Base-by-base conservation (phyloP, 2,329 filamentous ascomycete genomes). In the Calonectria naviculata region DNA sequence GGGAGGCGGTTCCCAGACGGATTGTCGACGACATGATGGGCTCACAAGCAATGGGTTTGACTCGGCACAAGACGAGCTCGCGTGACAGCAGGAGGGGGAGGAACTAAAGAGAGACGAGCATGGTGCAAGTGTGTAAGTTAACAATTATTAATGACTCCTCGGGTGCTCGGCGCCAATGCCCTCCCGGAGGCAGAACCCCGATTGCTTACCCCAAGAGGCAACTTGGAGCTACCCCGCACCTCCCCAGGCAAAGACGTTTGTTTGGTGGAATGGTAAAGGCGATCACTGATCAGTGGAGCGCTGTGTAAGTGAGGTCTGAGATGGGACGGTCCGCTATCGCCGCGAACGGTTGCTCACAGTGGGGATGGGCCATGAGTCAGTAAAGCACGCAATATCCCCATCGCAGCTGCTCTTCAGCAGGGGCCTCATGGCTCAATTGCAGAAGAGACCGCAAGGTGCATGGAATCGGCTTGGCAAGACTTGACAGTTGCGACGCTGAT, bases 1-100 rank as follows among this genome's bases (percentile, higher is more conserved):
- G 90, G 1, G 90, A 90, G 62, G 88, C 86, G 4, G 89, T 90
- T 19, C 86, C 89, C 7, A 91, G 83, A 60, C 89, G 87, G 76
- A 91, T 87, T 36, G 79, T 79, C 62, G 78, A 73, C 73, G 71
- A 54, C 26, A 31, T 65, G 21, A 24, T 46, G 41, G 21, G 42
- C 5, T 42, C 44, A 54, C 28, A 34, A 64, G 65, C 36, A 31
- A 15, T 31, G 38, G 54, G 36, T n/a, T 28, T 31, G 29, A 64
- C 5, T 46, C 49, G 17, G 29, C 34, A 61, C 42, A 46, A 34
- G 41, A 12, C 7, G 60, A 56, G 19, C 26, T 63, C 28, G 41
- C 42, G n/a, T 21, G 17, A 9, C 12, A 12, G 19, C 49, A 5
- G 13, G 60, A 62, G 42, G 60, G 28, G 52, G 6, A 56, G 29